Evolutionary conservation across 140 eudicot species (phyloP).

Genomic region (Oenanthe javanica): DNA sequence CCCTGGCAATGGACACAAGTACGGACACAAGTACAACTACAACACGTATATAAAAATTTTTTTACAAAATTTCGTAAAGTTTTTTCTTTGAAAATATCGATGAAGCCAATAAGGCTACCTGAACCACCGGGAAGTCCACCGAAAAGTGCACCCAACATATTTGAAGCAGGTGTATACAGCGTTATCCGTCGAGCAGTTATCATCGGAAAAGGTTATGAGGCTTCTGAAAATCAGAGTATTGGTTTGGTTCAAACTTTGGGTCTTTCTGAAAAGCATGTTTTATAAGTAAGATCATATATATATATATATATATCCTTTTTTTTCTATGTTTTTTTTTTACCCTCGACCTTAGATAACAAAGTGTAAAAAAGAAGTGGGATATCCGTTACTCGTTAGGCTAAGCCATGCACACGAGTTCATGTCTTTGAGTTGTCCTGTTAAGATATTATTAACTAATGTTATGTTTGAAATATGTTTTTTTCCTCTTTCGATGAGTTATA

Average conservation of each 20-base stretch:
- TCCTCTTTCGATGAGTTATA: too few relatives aligned
- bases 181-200: slow-evolving; percentile 72
- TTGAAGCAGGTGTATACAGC: slow-evolving; percentile 76
- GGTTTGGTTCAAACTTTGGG: slow-evolving; percentile 87
- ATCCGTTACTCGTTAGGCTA: too few relatives aligned
- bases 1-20: neutral
- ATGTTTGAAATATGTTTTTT: too few relatives aligned
- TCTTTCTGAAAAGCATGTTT: slow-evolving; percentile 54
- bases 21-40: too few relatives aligned
- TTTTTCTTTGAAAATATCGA: neutral
- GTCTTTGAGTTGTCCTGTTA: too few relatives aligned
- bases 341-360: too few relatives aligned
- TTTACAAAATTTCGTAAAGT: neutral
- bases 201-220: slow-evolving; percentile 71
- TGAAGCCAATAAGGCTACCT: slow-evolving; percentile 89
- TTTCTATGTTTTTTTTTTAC: too few relatives aligned
- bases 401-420: too few relatives aligned
- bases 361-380: too few relatives aligned
- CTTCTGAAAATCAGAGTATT: slow-evolving; percentile 75
- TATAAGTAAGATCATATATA: slow-evolving; percentile 42
- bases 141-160: slow-evolving; percentile 71
- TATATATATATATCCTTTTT: too few relatives aligned
- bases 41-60: too few relatives aligned
- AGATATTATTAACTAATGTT: too few relatives aligned
- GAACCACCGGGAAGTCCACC: slow-evolving; percentile 87